A percentile compares a stretch with the other conserved stretches of the same genome.
Evolutionary conservation across 164 flowering plant genomes (phyloP).

Genomic region (Nelumbo lutea): DNA sequence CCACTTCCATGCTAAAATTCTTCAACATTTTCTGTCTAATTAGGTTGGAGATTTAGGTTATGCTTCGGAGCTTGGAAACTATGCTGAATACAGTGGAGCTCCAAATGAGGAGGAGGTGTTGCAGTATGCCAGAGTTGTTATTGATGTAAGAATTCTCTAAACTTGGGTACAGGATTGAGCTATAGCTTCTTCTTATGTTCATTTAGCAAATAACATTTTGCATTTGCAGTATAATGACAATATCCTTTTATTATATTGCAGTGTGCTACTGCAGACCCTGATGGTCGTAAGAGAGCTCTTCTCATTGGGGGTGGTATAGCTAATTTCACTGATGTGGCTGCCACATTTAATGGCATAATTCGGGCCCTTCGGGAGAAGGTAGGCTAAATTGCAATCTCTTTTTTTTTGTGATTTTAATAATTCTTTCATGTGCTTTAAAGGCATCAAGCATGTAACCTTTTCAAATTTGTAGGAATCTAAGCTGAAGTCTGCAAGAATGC

Average conservation of each 20-base stretch:
- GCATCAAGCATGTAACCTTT: background rate
- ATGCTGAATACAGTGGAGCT: slow-evolving; percentile 96
- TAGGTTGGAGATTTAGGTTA: slow-evolving; percentile 92
- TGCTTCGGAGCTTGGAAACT: slow-evolving; percentile 86
- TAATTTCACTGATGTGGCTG: slow-evolving; percentile 57
- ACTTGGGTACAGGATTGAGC: background rate
- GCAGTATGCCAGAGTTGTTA: slow-evolving; percentile 87
- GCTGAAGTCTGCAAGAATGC: slow-evolving; percentile 83
- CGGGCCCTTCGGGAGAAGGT: slow-evolving; percentile 71
- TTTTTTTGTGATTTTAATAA: too few species aligned
- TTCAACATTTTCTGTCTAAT: background rate
- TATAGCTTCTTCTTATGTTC: background rate
- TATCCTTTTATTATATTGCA: slow-evolving; percentile 16
- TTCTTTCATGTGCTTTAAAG: background rate
- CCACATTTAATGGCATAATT: slow-evolving; percentile 54
- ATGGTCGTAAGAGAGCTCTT: slow-evolving; percentile 84
- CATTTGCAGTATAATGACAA: background rate
- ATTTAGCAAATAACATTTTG: background rate
- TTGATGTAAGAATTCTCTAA: slow-evolving; percentile 56
- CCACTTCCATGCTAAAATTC: too few species aligned
- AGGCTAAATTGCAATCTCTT: background rate
- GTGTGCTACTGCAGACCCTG: slow-evolving; percentile 87
- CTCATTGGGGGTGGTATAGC: slow-evolving; percentile 92
- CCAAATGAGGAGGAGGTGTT: slow-evolving; percentile 93
- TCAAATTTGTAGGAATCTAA: slow-evolving; percentile 52